Evolutionary conservation across 148 eudicot genomes (phyloP), one percentile per base, ranked within the genome.

Genomic region (Dysphania ambrosioides): DNA sequence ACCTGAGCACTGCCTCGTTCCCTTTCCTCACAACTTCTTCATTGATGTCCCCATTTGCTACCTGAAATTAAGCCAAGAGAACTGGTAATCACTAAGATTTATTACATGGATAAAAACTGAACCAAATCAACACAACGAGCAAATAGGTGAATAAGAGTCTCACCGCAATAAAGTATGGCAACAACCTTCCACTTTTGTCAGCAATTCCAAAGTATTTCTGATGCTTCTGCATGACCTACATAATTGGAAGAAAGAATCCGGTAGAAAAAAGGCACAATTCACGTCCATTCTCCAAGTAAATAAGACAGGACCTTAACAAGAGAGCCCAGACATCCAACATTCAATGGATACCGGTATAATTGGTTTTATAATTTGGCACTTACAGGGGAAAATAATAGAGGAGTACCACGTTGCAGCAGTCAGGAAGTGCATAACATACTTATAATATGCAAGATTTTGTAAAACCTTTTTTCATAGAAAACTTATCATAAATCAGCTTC

Each of bases 1-100:
- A 95, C 99, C 99, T 90, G 81, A 95, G 91, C 60, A 95, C 99
- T 82, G 99, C 97, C 84, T 95, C 99, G 85, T 95, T 95, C 83
- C 99, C 99, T 86, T 95, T 89, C 71, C 83, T 85, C 68, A 95
- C 99, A 32, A 85, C 88, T 57, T 56, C 81, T 74, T 87, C 88
- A 81, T 90, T 80, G 55, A 95, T 89, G 71, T 89, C 86, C 75
- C 99, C 99, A 90, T 95, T 95, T 76, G 97, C 97, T 79, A 92
- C 99, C 99, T 95, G 69, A 77, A 80, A 24, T 41, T 58, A 29
- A 79, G 59, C 58, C 49, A 68, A 72, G 36, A 61, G 19, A n/a
- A 57, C 11, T 21, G 4, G 51, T 66, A 36, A 58, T 41, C 18
- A 67, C 74, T 35, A 19, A 66, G 42, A 66, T 23, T 30, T 0